Conservation (phyloP, 2,329 filamentous ascomycete genomes). For the Calonectria pteridis region DNA sequence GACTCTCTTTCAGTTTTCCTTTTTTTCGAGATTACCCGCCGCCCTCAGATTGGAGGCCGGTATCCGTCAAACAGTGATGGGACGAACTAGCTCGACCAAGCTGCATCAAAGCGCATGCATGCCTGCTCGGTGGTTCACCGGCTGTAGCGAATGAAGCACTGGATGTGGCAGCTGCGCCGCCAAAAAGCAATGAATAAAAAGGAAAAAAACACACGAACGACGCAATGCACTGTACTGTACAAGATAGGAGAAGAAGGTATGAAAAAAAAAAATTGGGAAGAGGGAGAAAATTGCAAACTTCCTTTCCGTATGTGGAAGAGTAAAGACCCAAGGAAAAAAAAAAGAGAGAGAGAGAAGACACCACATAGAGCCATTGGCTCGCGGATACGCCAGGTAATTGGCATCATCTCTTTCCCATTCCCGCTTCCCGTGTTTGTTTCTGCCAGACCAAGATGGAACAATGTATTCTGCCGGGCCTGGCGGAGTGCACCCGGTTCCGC, state of each 20-base stretch:
- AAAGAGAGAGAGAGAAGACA: not conserved
- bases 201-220: not conserved
- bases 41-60: slow-evolving; percentile 13
- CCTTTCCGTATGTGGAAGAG: not conserved
- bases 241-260: not conserved
- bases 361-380: not conserved
- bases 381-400: not conserved
- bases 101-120: slow-evolving; percentile 8
- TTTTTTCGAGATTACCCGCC: not conserved
- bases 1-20: not conserved
- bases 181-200: slow-evolving; percentile 15
- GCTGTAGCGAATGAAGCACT: not conserved
- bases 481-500: not conserved
- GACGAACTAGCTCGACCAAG: slow-evolving; percentile 9
- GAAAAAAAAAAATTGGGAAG: not conserved
- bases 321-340: not conserved
- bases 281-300: not conserved
- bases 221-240: not conserved
- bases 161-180: not conserved
- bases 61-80: slow-evolving; percentile 14
- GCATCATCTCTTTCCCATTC: slow-evolving; percentile 14
- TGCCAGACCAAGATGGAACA: not conserved
- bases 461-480: not conserved
- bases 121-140: not conserved
- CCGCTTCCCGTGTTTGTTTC: slow-evolving; percentile 10